A percentile compares a stretch with the other conserved stretches of the same genome.
phyloP scores from a whole-genome alignment of 2,329 filamentous ascomycete species.

The Arthrobotrys iridis region DNA sequence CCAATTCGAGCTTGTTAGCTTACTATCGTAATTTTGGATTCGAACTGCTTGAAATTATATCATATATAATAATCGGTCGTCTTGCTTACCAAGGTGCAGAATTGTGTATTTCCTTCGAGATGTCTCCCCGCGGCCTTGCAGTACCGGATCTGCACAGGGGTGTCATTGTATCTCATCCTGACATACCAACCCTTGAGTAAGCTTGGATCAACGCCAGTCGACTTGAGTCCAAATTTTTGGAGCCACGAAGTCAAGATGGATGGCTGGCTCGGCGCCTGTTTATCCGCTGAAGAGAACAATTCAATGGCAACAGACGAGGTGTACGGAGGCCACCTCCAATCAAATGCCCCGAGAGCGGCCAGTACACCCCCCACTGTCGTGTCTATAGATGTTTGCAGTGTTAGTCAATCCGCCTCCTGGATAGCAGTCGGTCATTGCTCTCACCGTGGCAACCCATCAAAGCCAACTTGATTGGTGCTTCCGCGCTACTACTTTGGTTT shows the following conservation, averaged over 20 bases:
- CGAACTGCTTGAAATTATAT: background rate
- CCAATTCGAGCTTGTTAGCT: background rate
- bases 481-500: conserved; percentile 66
- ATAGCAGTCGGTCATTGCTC: background rate
- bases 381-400: conserved; percentile 68
- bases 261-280: conserved; percentile 23
- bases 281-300: conserved; percentile 72
- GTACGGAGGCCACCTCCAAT: conserved; percentile 87
- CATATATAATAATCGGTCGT: background rate
- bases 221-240: conserved; percentile 42
- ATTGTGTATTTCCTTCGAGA: conserved; percentile 82
- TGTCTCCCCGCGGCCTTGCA: conserved; percentile 82
- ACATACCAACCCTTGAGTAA: conserved; percentile 83
- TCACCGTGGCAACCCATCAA: conserved; percentile 58
- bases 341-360: conserved; percentile 80
- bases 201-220: conserved; percentile 60
- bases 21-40: background rate
- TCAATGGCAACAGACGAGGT: conserved; percentile 92
- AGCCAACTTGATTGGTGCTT: conserved; percentile 54
- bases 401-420: background rate
- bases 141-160: conserved; percentile 80
- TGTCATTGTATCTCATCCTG: conserved; percentile 89
- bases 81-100: conserved; percentile 81
- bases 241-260: conserved; percentile 44
- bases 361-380: conserved; percentile 87